These are phyloP conservation scores for Crotalaria pallida DNA, from an alignment of 306 rosid genomes.

Conservation along the genomic window DNA sequence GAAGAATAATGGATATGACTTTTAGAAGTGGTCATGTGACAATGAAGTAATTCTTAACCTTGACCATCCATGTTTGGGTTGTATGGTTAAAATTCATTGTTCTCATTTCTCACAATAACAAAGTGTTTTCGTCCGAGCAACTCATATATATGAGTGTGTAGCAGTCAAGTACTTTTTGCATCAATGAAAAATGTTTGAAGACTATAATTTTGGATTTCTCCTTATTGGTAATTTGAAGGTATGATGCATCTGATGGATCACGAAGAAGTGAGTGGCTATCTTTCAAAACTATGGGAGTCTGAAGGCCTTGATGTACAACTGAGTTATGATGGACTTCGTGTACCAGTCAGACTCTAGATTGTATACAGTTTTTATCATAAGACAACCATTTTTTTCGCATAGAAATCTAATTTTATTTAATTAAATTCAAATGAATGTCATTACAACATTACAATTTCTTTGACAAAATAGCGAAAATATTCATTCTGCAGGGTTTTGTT, in stretches of 20 bases:
- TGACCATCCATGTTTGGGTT: too few relatives aligned
- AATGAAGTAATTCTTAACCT: too few relatives aligned
- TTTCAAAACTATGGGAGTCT: conserved; percentile 48
- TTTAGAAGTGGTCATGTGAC: too few relatives aligned
- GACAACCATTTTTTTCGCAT: background rate
- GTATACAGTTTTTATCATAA: background rate
- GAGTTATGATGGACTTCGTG: conserved; percentile 84
- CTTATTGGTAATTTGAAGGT: conserved; percentile 46
- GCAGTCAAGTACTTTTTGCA: background rate
- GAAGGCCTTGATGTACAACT: conserved; percentile 84
- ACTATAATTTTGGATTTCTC: background rate
- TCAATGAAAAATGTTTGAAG: background rate
- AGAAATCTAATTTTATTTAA: conserved; percentile 5
- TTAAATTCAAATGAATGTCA: conserved; percentile 16
- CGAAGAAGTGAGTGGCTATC: conserved; percentile 69
- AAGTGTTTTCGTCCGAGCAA: too few relatives aligned
- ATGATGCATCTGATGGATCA: conserved; percentile 99
- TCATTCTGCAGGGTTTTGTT: background rate
- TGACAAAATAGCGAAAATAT: background rate
- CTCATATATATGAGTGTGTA: background rate
- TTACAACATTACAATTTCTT: conserved; percentile 12
- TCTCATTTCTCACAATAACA: too few relatives aligned
- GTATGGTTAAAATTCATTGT: too few relatives aligned
- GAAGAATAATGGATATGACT: too few relatives aligned
- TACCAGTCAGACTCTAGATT: conserved; percentile 51